phyloP scores from a whole-genome alignment of 2,329 filamentous ascomycete genomes.

The Alternaria incomplexa region DNA sequence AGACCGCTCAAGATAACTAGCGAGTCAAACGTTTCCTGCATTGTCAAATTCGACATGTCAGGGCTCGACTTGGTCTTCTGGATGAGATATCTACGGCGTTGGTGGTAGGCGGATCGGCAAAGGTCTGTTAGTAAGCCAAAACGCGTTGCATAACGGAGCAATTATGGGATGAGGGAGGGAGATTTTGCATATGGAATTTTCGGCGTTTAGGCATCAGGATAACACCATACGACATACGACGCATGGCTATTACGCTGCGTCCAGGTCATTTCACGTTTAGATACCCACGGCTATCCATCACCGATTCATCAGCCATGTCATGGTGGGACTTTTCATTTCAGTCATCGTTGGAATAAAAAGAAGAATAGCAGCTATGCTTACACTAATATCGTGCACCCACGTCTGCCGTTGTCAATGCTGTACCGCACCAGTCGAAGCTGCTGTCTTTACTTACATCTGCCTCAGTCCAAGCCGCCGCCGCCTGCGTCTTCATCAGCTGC shows the following conservation, averaged over 20 bases:
- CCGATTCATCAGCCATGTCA: slow-evolving; percentile 4
- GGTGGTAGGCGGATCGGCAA: background rate
- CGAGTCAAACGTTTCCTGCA: background rate
- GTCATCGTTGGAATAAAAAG: background rate
- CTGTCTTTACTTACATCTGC: background rate
- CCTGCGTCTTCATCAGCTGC: background rate
- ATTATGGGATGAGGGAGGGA: background rate
- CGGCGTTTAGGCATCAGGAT: slow-evolving; percentile 20
- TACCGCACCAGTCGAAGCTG: background rate
- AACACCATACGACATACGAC: background rate
- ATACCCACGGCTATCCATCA: slow-evolving; percentile 30
- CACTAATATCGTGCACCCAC: background rate
- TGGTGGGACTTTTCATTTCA: slow-evolving; percentile 2
- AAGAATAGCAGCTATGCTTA: background rate
- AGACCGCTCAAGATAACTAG: slow-evolving; percentile 44
- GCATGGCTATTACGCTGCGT: slow-evolving; percentile 18
- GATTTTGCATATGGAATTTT: background rate
- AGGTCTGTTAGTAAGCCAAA: background rate
- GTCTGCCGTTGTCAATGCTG: background rate
- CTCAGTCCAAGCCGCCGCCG: background rate
- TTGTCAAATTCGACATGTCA: background rate
- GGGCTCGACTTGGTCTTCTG: background rate
- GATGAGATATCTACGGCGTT: slow-evolving; percentile 1
- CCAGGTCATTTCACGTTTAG: slow-evolving; percentile 25
- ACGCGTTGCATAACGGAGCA: background rate